Percentiles rank a stretch among this genome's conserved stretches.
phyloP scores from a whole-genome alignment of 1,139 yeast genomes.

The Blastobotrys aristatus region DNA sequence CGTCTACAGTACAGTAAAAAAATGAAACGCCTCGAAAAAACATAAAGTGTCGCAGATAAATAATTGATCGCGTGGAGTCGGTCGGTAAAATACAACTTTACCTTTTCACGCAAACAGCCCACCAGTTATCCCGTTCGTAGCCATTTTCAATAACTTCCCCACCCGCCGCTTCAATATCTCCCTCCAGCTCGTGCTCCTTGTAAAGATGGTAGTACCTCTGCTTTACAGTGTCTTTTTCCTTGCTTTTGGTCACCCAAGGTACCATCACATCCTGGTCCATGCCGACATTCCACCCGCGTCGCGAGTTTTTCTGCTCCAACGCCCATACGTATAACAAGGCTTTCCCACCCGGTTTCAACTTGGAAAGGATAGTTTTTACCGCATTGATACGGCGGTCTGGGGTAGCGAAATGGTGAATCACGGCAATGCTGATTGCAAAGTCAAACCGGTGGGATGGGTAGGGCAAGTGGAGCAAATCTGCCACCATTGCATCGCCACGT shows the following conservation, averaged over 20 bases:
- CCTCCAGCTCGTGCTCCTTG: slow-evolving; percentile 71
- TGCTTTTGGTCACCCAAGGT: slow-evolving; percentile 70
- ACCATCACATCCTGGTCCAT: slow-evolving; percentile 91
- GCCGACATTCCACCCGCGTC: slow-evolving; percentile 84
- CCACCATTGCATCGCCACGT: slow-evolving; percentile 49
- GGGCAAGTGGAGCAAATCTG: slow-evolving; percentile 74
- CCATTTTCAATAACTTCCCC: slow-evolving; percentile 64
- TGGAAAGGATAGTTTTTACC: slow-evolving; percentile 58
- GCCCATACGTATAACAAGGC: slow-evolving; percentile 95
- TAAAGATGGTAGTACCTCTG: slow-evolving; percentile 88
- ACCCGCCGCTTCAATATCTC: slow-evolving; percentile 65
- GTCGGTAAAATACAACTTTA: too few relatives aligned
- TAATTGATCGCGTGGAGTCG: too few relatives aligned
- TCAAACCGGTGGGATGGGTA: slow-evolving; percentile 60
- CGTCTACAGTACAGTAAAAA: too few relatives aligned
- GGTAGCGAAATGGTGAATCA: slow-evolving; percentile 92
- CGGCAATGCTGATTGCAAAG: slow-evolving; percentile 94
- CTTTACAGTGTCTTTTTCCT: slow-evolving; percentile 41
- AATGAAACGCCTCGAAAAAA: too few relatives aligned
- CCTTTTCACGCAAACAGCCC: slow-evolving; percentile 60
- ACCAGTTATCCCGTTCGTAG: slow-evolving; percentile 94
- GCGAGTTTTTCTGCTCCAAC: slow-evolving; percentile 76
- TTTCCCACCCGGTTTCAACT: slow-evolving; percentile 55
- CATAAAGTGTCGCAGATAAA: too few relatives aligned
- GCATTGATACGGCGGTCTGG: slow-evolving; percentile 72